A percentile compares a stretch with the other conserved stretches of the same genome.
Evolutionary conservation across 305 asterid genomes (phyloP).

Genomic region (Galium porrigens): DNA sequence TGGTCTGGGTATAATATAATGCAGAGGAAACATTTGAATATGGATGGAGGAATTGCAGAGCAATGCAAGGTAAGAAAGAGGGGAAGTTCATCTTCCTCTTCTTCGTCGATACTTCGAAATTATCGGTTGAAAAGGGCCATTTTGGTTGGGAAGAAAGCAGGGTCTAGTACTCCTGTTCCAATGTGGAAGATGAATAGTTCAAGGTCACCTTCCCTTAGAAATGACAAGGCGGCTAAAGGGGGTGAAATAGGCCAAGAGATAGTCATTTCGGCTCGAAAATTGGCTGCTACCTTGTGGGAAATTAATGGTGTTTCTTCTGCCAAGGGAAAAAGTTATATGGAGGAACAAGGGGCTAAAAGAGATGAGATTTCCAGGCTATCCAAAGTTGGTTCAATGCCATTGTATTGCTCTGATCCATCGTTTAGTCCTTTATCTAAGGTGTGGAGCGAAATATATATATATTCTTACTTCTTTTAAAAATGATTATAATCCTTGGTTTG

Average conservation of each 20-base stretch:
- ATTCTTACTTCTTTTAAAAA: not conserved
- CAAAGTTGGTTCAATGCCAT: conserved; percentile 32
- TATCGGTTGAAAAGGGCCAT: conserved; percentile 56
- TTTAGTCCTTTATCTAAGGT: conserved; percentile 50
- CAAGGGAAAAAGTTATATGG: conserved; percentile 32
- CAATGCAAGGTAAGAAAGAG: conserved; percentile 74
- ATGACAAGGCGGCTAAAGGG: conserved; percentile 31
- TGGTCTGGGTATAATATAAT: conserved; percentile 20
- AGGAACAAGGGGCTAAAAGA: conserved; percentile 25
- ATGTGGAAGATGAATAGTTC: conserved; percentile 57
- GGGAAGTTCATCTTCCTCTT: conserved; percentile 61
- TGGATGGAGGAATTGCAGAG: conserved; percentile 39
- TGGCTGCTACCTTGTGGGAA: conserved; percentile 69
- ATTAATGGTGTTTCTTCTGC: conserved; percentile 43
- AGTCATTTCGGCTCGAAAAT: conserved; percentile 57
- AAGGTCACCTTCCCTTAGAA: conserved; percentile 37
- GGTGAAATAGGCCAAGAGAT: conserved; percentile 33
- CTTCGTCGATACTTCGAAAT: conserved; percentile 51
- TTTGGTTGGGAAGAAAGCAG: conserved; percentile 58
- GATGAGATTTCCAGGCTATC: conserved; percentile 29
- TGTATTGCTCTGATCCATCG: conserved; percentile 35
- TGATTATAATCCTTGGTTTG: conserved; percentile 3
- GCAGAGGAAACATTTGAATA: conserved; percentile 42
- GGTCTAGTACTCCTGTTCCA: conserved; percentile 71
- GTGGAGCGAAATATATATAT: conserved; percentile 18